Base-by-base conservation (phyloP, 441 rosid genomes). In the Cnidoscolus chayamansa region DNA sequence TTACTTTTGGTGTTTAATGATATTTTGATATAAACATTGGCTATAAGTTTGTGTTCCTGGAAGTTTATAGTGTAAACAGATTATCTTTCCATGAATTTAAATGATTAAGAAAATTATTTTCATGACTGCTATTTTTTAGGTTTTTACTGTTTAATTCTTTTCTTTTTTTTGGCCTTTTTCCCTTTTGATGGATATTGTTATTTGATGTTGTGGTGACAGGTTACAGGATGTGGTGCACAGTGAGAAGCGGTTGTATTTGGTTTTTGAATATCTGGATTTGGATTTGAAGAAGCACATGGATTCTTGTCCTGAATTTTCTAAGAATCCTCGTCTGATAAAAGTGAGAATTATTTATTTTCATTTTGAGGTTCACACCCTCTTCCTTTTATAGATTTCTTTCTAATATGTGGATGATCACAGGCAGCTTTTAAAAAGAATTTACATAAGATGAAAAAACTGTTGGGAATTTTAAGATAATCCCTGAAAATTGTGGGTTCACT, bases 211-310 rank as follows among this genome's bases (percentile, higher is more conserved):
- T 66, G 79, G 16, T 74, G 67, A 76, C 87, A 95, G 98, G 87
- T 80, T 95, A 84, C 98, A 91, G 86, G 99, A 95, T 85, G 99
- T 95, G 0, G 99, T 95, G 81, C 98, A 95, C 77, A 91, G 96
- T 48, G 98, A 95, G 89, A 95, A 84, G 75, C 93, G 96, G 68
- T 74, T 94, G 70, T 94, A 94, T 83, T 83, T 94, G 75, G 97
- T 94, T 75, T 94, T 94, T 74, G 99, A 94, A 89, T 94, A 90
- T 80, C 87, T 94, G 64, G 99, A 94, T 80, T 83, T 94, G 87
- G 99, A 94, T 84, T 84, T 94, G 89, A 94, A 94, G 87, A 92
- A 90, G 86, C 94, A 92, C 79, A 94, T 94, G 98, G 99, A 94
- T 74, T 88, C 94, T 51, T 83, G 84, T 75, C 99, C 98, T 64